phyloP scores from a whole-genome alignment of 2,329 filamentous ascomycete genomes.

The Clonostachys chloroleuca region DNA sequence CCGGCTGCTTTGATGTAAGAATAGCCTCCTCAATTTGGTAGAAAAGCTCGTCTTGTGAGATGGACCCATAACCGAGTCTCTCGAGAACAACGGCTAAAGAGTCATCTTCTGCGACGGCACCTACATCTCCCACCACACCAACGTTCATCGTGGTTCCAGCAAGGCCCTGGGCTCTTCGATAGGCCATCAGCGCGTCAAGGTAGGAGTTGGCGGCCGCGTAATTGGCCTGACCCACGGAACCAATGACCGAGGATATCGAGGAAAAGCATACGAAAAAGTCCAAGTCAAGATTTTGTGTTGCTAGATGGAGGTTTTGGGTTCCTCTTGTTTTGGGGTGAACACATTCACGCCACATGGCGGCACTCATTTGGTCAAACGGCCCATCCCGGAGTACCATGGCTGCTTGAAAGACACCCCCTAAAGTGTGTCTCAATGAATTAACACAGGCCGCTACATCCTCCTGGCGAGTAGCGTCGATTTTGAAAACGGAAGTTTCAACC shows the following conservation, averaged over 20 bases:
- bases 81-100: slow-evolving; percentile 15
- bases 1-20: neutral
- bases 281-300: slow-evolving; percentile 12
- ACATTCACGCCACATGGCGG: slow-evolving; percentile 12
- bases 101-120: neutral
- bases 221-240: slow-evolving; percentile 19
- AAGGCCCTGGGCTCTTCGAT: slow-evolving; percentile 2
- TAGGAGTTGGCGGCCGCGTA: slow-evolving; percentile 25
- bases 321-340: slow-evolving; percentile 24
- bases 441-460: neutral
- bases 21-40: slow-evolving; percentile 7
- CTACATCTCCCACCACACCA: neutral
- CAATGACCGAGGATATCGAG: slow-evolving; percentile 18
- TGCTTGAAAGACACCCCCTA: slow-evolving; percentile 30
- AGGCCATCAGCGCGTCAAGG: slow-evolving; percentile 21
- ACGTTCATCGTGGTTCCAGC: neutral
- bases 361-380: slow-evolving; percentile 14
- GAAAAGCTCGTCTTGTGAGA: slow-evolving; percentile 23
- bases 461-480: neutral
- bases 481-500: slow-evolving; percentile 1
- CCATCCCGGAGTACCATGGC: slow-evolving; percentile 27
- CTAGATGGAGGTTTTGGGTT: slow-evolving; percentile 19
- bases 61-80: slow-evolving; percentile 29
- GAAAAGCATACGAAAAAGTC: slow-evolving; percentile 10
- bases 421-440: slow-evolving; percentile 4